A percentile compares a stretch with the other conserved stretches of the same genome.
These are phyloP conservation scores for Alternaria metachromatica DNA, from an alignment of 2,329 filamentous ascomycete species.

Conservation along the genomic window DNA sequence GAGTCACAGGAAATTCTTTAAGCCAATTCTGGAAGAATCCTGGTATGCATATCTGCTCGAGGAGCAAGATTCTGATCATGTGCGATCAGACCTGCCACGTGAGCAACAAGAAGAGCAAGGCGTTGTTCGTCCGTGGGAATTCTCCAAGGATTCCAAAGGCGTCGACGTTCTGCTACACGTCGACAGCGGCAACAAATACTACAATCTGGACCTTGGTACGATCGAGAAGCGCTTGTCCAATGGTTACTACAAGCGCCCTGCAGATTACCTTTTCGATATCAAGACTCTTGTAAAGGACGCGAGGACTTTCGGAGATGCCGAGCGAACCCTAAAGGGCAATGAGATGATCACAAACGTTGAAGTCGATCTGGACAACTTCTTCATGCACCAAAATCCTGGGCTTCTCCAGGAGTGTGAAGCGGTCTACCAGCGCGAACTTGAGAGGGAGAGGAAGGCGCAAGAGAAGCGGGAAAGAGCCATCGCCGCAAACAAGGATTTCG, in stretches of 20 bases:
- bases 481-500: conserved; percentile 50
- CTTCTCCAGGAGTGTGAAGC: conserved; percentile 73
- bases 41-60: conserved; percentile 83
- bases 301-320: conserved; percentile 79
- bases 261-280: conserved; percentile 89
- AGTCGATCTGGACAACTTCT: conserved; percentile 79
- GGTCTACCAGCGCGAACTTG: conserved; percentile 72
- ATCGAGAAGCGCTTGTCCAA: conserved; percentile 98
- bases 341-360: conserved; percentile 93
- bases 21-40: conserved; percentile 72
- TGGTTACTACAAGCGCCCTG: conserved; percentile 90
- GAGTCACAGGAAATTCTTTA: conserved; percentile 87
- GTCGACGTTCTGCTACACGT: conserved; percentile 78
- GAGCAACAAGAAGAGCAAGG: conserved; percentile 62
- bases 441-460: conserved; percentile 67
- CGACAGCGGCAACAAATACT: conserved; percentile 82
- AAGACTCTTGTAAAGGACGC: conserved; percentile 85
- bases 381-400: conserved; percentile 64
- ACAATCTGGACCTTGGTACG: conserved; percentile 89
- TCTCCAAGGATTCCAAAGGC: conserved; percentile 79
- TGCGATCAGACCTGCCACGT: conserved; percentile 65
- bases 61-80: conserved; percentile 75
- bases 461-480: conserved; percentile 57
- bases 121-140: conserved; percentile 75
- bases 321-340: conserved; percentile 83